These are phyloP conservation scores for Trichoderma breve DNA, from an alignment of 2,329 filamentous ascomycete species.

Conservation along the genomic window DNA sequence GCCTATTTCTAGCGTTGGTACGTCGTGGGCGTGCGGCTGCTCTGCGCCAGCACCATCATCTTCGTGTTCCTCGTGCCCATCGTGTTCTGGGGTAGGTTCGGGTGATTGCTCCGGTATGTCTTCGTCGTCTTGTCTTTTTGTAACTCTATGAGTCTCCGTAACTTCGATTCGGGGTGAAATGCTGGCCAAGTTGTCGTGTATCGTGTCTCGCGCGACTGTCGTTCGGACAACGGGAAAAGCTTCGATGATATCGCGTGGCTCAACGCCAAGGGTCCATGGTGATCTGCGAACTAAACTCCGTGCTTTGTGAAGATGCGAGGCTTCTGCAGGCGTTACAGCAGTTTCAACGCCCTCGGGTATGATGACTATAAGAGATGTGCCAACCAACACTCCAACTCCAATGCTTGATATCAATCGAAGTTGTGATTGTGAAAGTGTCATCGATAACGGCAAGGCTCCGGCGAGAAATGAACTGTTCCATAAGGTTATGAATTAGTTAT, in stretches of 20 bases:
- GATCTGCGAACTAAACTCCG: slow-evolving; percentile 34
- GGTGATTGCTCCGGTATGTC: slow-evolving; percentile 18
- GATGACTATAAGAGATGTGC: slow-evolving; percentile 93
- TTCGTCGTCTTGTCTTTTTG: neutral
- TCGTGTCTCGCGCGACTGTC: neutral
- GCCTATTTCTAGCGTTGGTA: slow-evolving; percentile 76
- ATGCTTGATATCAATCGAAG: slow-evolving; percentile 86
- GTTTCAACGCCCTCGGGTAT: slow-evolving; percentile 96
- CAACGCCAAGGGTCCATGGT: slow-evolving; percentile 31
- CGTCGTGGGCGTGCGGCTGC: slow-evolving; percentile 33
- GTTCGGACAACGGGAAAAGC: slow-evolving; percentile 26
- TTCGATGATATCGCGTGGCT: slow-evolving; percentile 28
- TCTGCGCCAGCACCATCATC: slow-evolving; percentile 35
- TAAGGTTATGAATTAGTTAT: neutral
- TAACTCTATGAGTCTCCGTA: neutral
- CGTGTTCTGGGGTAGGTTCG: slow-evolving; percentile 2
- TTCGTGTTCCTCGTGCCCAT: slow-evolving; percentile 21
- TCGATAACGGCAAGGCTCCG: slow-evolving; percentile 84
- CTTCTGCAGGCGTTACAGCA: slow-evolving; percentile 60
- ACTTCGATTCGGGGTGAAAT: slow-evolving; percentile 12
- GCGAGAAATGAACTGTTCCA: slow-evolving; percentile 81
- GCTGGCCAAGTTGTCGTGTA: neutral
- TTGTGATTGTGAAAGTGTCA: slow-evolving; percentile 82
- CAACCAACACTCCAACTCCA: slow-evolving; percentile 90
- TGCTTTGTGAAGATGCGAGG: slow-evolving; percentile 38